Evolutionary conservation across 2,329 filamentous ascomycete species (phyloP).

Genomic region (Pezicula rhizophila): DNA sequence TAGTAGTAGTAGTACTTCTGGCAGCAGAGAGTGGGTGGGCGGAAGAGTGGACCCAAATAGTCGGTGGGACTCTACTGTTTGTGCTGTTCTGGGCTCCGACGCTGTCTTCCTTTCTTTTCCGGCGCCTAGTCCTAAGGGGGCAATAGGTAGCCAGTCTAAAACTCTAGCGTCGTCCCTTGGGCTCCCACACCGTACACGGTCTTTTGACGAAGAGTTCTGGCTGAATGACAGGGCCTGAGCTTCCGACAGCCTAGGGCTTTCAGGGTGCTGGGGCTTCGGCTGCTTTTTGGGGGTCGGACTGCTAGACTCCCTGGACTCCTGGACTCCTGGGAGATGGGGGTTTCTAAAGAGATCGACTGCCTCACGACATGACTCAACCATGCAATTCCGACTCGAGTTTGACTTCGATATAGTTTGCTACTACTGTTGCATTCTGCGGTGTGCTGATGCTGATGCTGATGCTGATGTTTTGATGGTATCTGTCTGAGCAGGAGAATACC

Average conservation of each 20-base stretch:
- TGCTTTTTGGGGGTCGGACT: too few species aligned
- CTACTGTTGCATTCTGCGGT: too few species aligned
- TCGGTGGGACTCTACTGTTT: background rate
- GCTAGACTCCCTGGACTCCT: too few species aligned
- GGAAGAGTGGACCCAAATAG: constrained; percentile 2
- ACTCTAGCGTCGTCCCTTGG: background rate
- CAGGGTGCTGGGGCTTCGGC: too few species aligned
- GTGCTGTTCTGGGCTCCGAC: background rate
- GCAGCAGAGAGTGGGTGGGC: background rate
- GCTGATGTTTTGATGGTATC: background rate
- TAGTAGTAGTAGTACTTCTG: background rate
- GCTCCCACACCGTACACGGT: background rate
- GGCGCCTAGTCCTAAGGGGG: background rate
- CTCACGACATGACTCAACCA: background rate
- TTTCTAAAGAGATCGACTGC: background rate
- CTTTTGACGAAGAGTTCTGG: background rate
- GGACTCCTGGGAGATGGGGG: background rate
- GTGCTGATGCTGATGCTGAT: background rate
- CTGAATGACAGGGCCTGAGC: too few species aligned
- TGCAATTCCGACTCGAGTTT: background rate
- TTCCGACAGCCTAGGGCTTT: too few species aligned
- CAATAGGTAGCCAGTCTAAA: background rate
- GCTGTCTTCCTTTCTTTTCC: background rate
- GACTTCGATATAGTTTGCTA: background rate
- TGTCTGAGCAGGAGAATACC: too few species aligned